Conservation (phyloP, 2,329 filamentous ascomycete genomes). For the Aspergillus calidoustus region DNA sequence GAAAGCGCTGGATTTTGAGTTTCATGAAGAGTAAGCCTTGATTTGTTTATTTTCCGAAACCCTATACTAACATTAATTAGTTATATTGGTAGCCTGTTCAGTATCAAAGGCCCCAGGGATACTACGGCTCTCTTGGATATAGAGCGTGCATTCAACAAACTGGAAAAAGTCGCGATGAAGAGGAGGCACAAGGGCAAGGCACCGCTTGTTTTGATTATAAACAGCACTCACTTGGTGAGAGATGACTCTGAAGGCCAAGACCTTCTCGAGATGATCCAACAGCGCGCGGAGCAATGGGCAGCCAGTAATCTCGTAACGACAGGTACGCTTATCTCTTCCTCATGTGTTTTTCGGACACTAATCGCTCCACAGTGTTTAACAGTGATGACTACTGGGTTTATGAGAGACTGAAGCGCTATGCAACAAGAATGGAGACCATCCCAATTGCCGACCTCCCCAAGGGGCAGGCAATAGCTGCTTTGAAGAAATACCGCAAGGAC, state of each 20-base stretch:
- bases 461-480: conserved; percentile 72
- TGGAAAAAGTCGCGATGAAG: conserved; percentile 87
- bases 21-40: conserved; percentile 81
- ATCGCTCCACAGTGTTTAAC: conserved; percentile 73
- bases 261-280: conserved; percentile 90
- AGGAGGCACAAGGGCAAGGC: conserved; percentile 63
- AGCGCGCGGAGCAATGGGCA: conserved; percentile 95
- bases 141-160: conserved; percentile 93
- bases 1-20: conserved; percentile 94
- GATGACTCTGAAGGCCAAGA: conserved; percentile 94
- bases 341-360: not conserved
- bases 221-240: conserved; percentile 87
- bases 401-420: conserved; percentile 87
- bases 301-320: conserved; percentile 85
- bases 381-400: conserved; percentile 99
- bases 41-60: not conserved
- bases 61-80: conserved; percentile 30
- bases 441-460: conserved; percentile 84
- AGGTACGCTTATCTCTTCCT: conserved; percentile 35
- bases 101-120: conserved; percentile 88
- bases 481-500: conserved; percentile 77
- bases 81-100: conserved; percentile 89
- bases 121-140: conserved; percentile 92
- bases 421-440: conserved; percentile 92
- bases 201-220: conserved; percentile 91